phyloP scores from a whole-genome alignment of 176 grass and related monocot genomes.

The Saccharum spontaneum region DNA sequence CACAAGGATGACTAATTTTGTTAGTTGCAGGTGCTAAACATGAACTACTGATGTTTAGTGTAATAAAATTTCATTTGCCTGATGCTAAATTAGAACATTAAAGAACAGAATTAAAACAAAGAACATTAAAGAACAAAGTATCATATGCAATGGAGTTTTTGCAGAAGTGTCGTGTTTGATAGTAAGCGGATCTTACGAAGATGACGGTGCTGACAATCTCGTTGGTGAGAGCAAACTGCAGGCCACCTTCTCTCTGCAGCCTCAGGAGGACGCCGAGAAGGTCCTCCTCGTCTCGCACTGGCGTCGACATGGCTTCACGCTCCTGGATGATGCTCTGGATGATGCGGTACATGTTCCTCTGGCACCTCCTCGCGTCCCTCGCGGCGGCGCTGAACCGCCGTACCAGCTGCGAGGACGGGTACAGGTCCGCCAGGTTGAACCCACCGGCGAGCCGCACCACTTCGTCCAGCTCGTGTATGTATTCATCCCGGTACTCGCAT shows the following conservation, averaged over 20 bases:
- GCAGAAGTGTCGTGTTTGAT: no score
- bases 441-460: slow-evolving; percentile 10
- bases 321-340: slow-evolving; percentile 39
- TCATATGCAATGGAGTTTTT: no score
- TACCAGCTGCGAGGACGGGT: slow-evolving; percentile 28
- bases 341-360: slow-evolving; percentile 18
- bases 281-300: slow-evolving; percentile 27
- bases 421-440: slow-evolving; percentile 40
- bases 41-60: no score
- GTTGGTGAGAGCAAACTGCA: slow-evolving; percentile 17
- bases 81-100: no score
- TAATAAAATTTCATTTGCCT: no score
- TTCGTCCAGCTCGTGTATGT: slow-evolving; percentile 15
- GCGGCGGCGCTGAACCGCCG: not conserved
- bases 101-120: no score
- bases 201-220: slow-evolving; percentile 41
- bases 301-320: not conserved
- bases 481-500: slow-evolving; percentile 24
- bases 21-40: no score
- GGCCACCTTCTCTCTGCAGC: slow-evolving; percentile 30
- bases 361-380: not conserved
- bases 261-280: slow-evolving; percentile 25
- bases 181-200: slow-evolving; percentile 10
- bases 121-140: no score
- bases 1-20: no score